These are phyloP conservation scores for Sugiyamaella smithiae DNA, from an alignment of 805 yeast genomes.

Conservation along the genomic window DNA sequence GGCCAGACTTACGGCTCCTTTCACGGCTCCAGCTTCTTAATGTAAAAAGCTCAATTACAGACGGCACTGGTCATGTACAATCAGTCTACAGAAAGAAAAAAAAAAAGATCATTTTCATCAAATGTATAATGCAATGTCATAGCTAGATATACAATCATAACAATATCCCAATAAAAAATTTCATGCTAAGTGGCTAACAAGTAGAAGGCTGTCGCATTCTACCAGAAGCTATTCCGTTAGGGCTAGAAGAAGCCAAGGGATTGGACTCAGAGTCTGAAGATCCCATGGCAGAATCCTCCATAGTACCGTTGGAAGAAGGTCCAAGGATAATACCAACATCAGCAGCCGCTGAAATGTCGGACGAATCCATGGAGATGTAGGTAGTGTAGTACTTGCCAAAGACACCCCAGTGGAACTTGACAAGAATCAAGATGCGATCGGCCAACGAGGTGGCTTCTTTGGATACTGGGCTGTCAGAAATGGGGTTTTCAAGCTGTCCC, in stretches of 20 bases:
- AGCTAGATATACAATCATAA: constrained; percentile 5
- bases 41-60: too few relatives aligned
- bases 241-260: neutral
- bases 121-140: constrained; percentile 4
- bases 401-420: constrained; percentile 79
- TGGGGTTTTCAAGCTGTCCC: constrained; percentile 20
- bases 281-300: constrained; percentile 6
- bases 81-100: too few relatives aligned
- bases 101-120: too few relatives aligned
- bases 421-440: constrained; percentile 60
- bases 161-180: neutral
- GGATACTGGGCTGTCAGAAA: constrained; percentile 19
- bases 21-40: too few relatives aligned
- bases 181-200: neutral
- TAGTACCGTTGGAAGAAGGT: neutral
- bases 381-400: constrained; percentile 65
- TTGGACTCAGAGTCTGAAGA: neutral
- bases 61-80: too few relatives aligned
- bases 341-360: constrained; percentile 4
- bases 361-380: constrained; percentile 12
- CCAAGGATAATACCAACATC: constrained; percentile 4
- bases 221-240: constrained; percentile 6
- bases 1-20: too few relatives aligned
- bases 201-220: constrained; percentile 17
- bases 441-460: constrained; percentile 55